Percentiles rank a stretch among this genome's conserved stretches.
These are phyloP conservation scores for Sanguinoderma infundibulare DNA, from an alignment of 1,284 basidiomycete genomes.

Conservation along the genomic window DNA sequence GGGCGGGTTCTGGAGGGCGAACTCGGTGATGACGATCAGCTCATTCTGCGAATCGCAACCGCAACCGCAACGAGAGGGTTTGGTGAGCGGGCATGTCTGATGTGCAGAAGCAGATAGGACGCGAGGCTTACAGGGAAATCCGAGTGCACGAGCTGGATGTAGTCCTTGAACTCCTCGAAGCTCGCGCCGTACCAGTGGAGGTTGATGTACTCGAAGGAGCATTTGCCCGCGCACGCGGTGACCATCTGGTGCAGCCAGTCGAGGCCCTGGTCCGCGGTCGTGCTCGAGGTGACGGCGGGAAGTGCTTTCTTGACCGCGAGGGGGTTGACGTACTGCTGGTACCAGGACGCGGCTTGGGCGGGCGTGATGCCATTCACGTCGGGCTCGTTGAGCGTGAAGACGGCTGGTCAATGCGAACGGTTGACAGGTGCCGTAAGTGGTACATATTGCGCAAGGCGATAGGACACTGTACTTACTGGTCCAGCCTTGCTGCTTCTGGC, in stretches of 20 bases:
- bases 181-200: not conserved
- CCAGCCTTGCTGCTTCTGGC: slow-evolving; percentile 1
- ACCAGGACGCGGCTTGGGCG: not conserved
- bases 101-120: not conserved
- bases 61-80: too few species aligned
- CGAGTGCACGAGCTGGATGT: not conserved
- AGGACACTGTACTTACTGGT: not conserved
- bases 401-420: not conserved
- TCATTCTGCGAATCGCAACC: not conserved
- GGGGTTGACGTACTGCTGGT: slow-evolving; percentile 1
- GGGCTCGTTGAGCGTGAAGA: slow-evolving; percentile 2
- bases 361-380: slow-evolving; percentile 1
- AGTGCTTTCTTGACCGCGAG: slow-evolving; percentile 1
- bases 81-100: not conserved
- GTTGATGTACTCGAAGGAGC: slow-evolving; percentile 1
- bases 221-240: not conserved
- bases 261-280: not conserved
- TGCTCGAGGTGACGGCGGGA: not conserved
- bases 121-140: not conserved
- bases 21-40: slow-evolving; percentile 1
- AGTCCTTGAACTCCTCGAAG: not conserved
- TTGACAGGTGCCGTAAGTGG: not conserved
- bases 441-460: too few species aligned
- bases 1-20: not conserved
- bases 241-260: slow-evolving; percentile 1